These are phyloP conservation scores for Kandelia obovata DNA, from an alignment of 345 rosid genomes.

Conservation along the genomic window DNA sequence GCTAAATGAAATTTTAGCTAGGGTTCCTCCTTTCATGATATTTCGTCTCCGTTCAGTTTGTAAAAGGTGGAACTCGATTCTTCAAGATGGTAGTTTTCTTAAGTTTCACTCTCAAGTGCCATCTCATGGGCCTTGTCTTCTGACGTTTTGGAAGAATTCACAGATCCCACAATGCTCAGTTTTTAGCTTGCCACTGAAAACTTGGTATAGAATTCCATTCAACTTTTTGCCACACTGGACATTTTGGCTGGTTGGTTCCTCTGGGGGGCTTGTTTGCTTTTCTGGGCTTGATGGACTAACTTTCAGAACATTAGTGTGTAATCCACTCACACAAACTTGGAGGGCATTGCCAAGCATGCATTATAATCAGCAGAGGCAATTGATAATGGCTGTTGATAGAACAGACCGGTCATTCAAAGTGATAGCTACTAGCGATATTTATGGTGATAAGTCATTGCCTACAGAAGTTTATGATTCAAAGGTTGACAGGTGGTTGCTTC, in stretches of 20 bases:
- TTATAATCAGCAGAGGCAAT: conserved; percentile 77
- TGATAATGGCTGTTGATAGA: conserved; percentile 85
- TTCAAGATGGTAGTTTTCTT: conserved; percentile 79
- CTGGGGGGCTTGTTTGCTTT: conserved; percentile 87
- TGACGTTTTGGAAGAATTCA: conserved; percentile 90
- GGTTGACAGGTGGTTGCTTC: conserved; percentile 65
- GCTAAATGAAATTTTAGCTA: conserved; percentile 75
- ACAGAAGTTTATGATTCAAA: conserved; percentile 91
- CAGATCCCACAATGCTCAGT: conserved; percentile 82
- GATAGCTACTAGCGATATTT: conserved; percentile 84
- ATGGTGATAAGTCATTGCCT: conserved; percentile 80
- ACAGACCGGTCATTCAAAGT: conserved; percentile 72
- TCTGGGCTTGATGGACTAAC: conserved; percentile 85
- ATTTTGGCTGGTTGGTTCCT: conserved; percentile 88
- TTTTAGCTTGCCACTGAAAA: conserved; percentile 83
- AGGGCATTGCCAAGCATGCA: conserved; percentile 82
- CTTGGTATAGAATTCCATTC: conserved; percentile 91
- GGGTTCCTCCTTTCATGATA: conserved; percentile 93
- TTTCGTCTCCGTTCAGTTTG: conserved; percentile 86
- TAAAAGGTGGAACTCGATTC: conserved; percentile 82
- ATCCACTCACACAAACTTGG: conserved; percentile 85
- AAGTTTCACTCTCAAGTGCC: conserved; percentile 66
- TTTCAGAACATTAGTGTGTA: conserved; percentile 80
- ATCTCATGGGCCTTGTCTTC: conserved; percentile 83
- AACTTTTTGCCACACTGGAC: conserved; percentile 91